A percentile compares a stretch with the other conserved stretches of the same genome.
Conservation (phyloP, 148 eudicot genomes). For the Fallopia convolvulus region DNA sequence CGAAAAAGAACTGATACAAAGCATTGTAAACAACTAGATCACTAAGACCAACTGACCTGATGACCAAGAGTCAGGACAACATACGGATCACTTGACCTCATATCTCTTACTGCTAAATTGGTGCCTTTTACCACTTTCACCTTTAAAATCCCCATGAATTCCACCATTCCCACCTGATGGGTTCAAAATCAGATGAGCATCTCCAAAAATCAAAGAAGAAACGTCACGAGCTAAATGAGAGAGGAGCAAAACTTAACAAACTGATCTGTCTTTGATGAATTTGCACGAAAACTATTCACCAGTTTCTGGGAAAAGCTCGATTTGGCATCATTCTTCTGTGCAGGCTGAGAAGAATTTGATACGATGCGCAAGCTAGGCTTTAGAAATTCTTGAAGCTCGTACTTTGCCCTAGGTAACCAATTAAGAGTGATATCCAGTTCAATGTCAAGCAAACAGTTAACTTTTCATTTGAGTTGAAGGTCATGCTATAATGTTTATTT, state of each 20-base stretch:
- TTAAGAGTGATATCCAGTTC: background rate
- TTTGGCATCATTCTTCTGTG: constrained; percentile 37
- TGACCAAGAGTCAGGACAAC: constrained; percentile 72
- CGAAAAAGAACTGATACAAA: background rate
- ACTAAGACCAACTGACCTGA: constrained; percentile 48
- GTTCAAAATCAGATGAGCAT: constrained; percentile 10
- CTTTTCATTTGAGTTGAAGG: background rate
- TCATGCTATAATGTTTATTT: background rate
- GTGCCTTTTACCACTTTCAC: constrained; percentile 78
- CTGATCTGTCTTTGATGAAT: constrained; percentile 35
- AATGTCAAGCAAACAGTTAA: background rate
- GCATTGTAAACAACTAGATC: background rate
- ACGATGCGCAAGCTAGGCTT: constrained; percentile 84
- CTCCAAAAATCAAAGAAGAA: background rate
- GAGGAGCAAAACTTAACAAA: constrained; percentile 28
- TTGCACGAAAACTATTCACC: constrained; percentile 42
- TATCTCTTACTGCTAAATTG: constrained; percentile 89
- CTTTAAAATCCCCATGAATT: constrained; percentile 73
- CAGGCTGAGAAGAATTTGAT: constrained; percentile 22
- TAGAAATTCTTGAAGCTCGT: constrained; percentile 83
- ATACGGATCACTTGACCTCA: constrained; percentile 90
- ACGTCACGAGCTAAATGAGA: background rate
- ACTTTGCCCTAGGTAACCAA: constrained; percentile 55
- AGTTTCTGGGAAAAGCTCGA: constrained; percentile 53
- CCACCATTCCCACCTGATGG: constrained; percentile 81